Base-by-base conservation (phyloP, 1,284 basidiomycete species). In the Boletus semigastroideus region DNA sequence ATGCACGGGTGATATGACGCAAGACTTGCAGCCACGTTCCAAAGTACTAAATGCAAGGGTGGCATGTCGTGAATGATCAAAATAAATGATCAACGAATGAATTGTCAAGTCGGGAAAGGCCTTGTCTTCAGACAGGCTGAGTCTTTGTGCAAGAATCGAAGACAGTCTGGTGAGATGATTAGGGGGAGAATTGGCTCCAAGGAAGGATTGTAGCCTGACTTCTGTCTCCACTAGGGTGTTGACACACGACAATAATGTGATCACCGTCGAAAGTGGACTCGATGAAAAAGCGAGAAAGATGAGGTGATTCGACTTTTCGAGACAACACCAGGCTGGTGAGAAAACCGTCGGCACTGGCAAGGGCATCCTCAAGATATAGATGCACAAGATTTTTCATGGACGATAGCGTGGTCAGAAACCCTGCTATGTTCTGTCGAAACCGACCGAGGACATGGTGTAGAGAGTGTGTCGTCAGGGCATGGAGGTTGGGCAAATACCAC, bases 191-290 rank as follows among this genome's bases (percentile, higher is more conserved):
- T 17, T 12, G 2, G 6, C 5, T 22, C 19, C 28, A 2, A 1
- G 14, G 3, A 5, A 0, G 13, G 33, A 42, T 5, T 13, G 5
- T 14, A 53, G 12, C 17, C 5, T 27, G 39, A 54, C 5, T 1
- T 17, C 8, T 10, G 31, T 30, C 2, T 45, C 16, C 42, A 9
- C 5, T n/a, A 42, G n/a, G 5, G 48, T 54, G 27, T 56, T 16
- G 27, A 38, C 12, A 17, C 48, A 19, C 28, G 48, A 43, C 2
- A 49, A 19, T 10, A 49, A 19, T 16, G 34, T n/a, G 20, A 25
- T 37, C 3, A 49, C 33, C 16, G 47, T 42, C 10, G 53, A 51
- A 40, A 46, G 17, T 17, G 34, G 51, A 53, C 41, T 2, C 5
- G 10, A 33, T 12, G 4, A 33, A 33, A 16, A 33, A 8, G 33